phyloP scores from a whole-genome alignment of 805 yeast species.

The Starmerella stellata region DNA sequence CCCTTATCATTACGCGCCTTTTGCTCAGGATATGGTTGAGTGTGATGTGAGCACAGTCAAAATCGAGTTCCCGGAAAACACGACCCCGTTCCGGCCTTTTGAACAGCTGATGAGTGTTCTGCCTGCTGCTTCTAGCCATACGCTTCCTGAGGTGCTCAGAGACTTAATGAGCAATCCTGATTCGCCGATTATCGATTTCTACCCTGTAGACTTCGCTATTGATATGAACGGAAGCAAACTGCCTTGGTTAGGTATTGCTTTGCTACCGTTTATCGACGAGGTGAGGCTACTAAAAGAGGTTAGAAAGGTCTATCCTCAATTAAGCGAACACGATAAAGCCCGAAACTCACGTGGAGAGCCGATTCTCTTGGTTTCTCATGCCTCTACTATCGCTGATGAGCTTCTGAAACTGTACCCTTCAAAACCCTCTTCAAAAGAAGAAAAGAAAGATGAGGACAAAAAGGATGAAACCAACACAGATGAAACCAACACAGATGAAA shows the following conservation, averaged over 20 bases:
- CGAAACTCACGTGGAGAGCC: slow-evolving; percentile 64
- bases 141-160: slow-evolving; percentile 64
- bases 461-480: too few relatives aligned
- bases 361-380: slow-evolving; percentile 46
- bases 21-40: slow-evolving; percentile 68
- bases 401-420: slow-evolving; percentile 30
- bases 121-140: slow-evolving; percentile 72
- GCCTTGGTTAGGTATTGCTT: slow-evolving; percentile 94
- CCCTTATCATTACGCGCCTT: slow-evolving; percentile 96
- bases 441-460: too few relatives aligned
- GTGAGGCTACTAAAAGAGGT: slow-evolving; percentile 53
- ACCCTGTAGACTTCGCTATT: slow-evolving; percentile 72
- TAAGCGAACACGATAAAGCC: slow-evolving; percentile 49
- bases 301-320: slow-evolving; percentile 40
- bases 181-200: slow-evolving; percentile 81
- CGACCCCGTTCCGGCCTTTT: slow-evolving; percentile 80
- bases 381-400: slow-evolving; percentile 33
- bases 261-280: slow-evolving; percentile 80
- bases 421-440: too few relatives aligned
- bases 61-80: slow-evolving; percentile 41
- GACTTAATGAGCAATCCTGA: slow-evolving; percentile 72
- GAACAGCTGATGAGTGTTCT: slow-evolving; percentile 95
- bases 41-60: slow-evolving; percentile 24
- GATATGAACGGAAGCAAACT: slow-evolving; percentile 93
- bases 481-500: too few relatives aligned